Conservation (phyloP, 306 rosid species). For the Quercus rubra region DNA sequence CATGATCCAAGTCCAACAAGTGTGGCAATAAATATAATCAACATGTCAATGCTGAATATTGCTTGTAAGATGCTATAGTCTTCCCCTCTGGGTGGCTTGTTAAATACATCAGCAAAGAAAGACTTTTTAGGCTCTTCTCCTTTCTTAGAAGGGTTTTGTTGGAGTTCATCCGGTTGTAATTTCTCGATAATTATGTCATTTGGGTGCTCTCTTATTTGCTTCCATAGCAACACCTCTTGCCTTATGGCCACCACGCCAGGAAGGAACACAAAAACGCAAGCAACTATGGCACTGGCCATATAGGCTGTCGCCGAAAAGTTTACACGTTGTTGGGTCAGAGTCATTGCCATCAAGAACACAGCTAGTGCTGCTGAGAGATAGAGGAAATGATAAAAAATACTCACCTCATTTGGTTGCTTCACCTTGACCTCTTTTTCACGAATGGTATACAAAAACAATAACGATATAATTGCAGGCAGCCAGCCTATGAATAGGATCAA, state of each 20-base stretch:
- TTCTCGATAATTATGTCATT: conserved; percentile 1
- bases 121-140: background rate
- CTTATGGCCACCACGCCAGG: conserved; percentile 1
- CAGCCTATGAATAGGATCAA: conserved; percentile 47
- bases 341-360: conserved; percentile 33
- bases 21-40: conserved; percentile 28
- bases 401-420: conserved; percentile 27
- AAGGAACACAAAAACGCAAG: conserved; percentile 2
- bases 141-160: background rate
- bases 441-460: conserved; percentile 33
- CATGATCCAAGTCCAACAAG: conserved; percentile 39
- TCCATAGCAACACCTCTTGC: conserved; percentile 32
- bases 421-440: conserved; percentile 15
- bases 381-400: conserved; percentile 33
- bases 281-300: conserved; percentile 12
- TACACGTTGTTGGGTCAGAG: conserved; percentile 14
- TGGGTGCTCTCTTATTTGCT: background rate
- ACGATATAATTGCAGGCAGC: conserved; percentile 42
- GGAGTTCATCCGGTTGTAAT: background rate
- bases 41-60: conserved; percentile 35
- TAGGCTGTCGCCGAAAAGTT: conserved; percentile 25
- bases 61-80: conserved; percentile 48
- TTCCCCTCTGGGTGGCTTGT: conserved; percentile 37
- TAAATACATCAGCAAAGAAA: conserved; percentile 9
- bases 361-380: conserved; percentile 39